These are phyloP conservation scores for Peterozyma xylosa DNA, from an alignment of 805 yeast genomes.

Conservation along the genomic window DNA sequence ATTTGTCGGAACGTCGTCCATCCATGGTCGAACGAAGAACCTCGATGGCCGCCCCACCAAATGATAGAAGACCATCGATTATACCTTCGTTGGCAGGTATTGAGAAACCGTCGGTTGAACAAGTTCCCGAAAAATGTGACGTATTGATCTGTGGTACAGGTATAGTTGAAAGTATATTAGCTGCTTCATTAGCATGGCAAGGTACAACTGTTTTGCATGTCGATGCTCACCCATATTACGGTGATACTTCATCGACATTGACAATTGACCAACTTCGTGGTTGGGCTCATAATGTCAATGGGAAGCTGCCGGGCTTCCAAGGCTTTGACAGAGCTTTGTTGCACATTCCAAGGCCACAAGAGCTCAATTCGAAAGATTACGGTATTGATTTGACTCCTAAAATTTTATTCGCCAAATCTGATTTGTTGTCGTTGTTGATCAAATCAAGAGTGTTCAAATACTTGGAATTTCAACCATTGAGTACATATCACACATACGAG, in stretches of 20 bases:
- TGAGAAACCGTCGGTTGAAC: constrained; percentile 60
- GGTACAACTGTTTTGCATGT: constrained; percentile 93
- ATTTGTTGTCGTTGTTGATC: constrained; percentile 67
- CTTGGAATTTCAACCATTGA: constrained; percentile 83
- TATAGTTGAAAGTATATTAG: constrained; percentile 75
- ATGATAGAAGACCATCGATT: constrained; percentile 23
- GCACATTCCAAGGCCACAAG: constrained; percentile 62
- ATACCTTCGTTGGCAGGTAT: constrained; percentile 73
- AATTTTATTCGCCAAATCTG: constrained; percentile 85
- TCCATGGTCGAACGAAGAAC: constrained; percentile 67
- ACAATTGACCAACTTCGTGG: constrained; percentile 78
- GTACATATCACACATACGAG: constrained; percentile 90
- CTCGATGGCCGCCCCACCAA: constrained; percentile 26
- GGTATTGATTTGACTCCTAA: constrained; percentile 87
- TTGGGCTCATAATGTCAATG: constrained; percentile 74
- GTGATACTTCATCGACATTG: constrained; percentile 80
- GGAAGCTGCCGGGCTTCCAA: constrained; percentile 23
- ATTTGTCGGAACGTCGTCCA: constrained; percentile 34
- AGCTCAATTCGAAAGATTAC: constrained; percentile 62
- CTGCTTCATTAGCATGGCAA: constrained; percentile 96
- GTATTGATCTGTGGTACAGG: constrained; percentile 93
- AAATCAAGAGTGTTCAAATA: constrained; percentile 86
- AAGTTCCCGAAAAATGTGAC: constrained; percentile 69
- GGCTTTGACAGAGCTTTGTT: constrained; percentile 56
- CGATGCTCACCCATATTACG: constrained; percentile 79